phyloP scores from a whole-genome alignment of 805 yeast species.

The Alloascoidea hylecoeti region DNA sequence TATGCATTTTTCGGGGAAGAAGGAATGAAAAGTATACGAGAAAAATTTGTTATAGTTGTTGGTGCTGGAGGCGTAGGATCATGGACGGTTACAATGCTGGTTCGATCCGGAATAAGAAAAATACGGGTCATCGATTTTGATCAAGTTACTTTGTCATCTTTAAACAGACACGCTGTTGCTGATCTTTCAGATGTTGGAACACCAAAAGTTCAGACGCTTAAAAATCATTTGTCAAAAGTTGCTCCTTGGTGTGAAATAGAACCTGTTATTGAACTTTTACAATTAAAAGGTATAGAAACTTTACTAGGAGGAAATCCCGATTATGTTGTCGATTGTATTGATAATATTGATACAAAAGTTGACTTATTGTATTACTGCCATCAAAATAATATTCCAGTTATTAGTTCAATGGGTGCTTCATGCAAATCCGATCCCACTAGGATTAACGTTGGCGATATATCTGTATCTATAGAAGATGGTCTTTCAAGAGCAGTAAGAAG shows the following conservation, averaged over 20 bases:
- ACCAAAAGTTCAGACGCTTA: conserved; percentile 74
- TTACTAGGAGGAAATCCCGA: conserved; percentile 43
- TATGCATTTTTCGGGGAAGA: conserved; percentile 83
- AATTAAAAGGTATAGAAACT: conserved; percentile 41
- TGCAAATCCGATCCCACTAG: conserved; percentile 93
- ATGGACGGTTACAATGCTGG: conserved; percentile 85
- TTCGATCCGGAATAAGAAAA: conserved; percentile 77
- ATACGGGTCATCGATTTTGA: conserved; percentile 85
- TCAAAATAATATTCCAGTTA: conserved; percentile 43
- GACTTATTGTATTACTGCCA: conserved; percentile 71
- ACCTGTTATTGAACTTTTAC: conserved; percentile 66
- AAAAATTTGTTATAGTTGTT: conserved; percentile 59
- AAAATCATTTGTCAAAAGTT: conserved; percentile 47
- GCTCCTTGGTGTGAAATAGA: conserved; percentile 95
- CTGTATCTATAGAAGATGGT: conserved; percentile 89
- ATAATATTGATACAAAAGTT: conserved; percentile 92
- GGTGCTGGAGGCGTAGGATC: conserved; percentile 99
- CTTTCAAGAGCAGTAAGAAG: conserved; percentile 79
- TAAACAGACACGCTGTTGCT: conserved; percentile 93
- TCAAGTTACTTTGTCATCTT: conserved; percentile 84
- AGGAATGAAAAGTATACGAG: conserved; percentile 63
- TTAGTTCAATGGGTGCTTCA: conserved; percentile 95
- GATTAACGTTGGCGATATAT: conserved; percentile 77
- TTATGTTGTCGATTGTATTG: conserved; percentile 88
- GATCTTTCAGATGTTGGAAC: conserved; percentile 85